Percentiles rank a stretch among this genome's conserved stretches.
These are phyloP conservation scores for Yarrowia yakushimensis DNA, from an alignment of 805 yeast species.

Conservation along the genomic window DNA sequence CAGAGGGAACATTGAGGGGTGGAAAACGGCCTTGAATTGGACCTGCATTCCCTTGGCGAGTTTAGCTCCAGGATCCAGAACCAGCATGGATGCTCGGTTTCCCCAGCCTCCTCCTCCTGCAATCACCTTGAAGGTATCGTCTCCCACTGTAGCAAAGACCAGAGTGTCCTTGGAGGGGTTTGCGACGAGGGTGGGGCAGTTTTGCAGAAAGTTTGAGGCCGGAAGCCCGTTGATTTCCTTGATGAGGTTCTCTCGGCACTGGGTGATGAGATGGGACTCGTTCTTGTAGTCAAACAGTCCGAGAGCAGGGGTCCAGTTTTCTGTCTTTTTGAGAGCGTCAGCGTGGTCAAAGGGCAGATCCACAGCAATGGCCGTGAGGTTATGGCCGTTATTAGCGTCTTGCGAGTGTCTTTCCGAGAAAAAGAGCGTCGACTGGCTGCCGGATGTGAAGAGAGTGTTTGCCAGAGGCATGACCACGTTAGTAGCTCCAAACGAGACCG, in stretches of 20 bases:
- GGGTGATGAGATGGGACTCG: constrained; percentile 44
- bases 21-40: constrained; percentile 38
- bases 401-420: not conserved
- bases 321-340: not conserved
- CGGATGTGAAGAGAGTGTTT: constrained; percentile 37
- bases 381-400: not conserved
- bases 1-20: not conserved
- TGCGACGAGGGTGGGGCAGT: constrained; percentile 27
- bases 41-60: constrained; percentile 46
- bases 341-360: constrained; percentile 12
- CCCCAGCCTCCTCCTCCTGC: constrained; percentile 84
- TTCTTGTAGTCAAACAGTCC: constrained; percentile 28
- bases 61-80: constrained; percentile 55
- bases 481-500: constrained; percentile 26
- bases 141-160: constrained; percentile 26
- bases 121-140: constrained; percentile 46
- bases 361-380: not conserved
- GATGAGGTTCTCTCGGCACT: constrained; percentile 55
- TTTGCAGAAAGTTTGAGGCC: constrained; percentile 56
- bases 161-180: constrained; percentile 26
- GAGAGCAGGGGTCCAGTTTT: constrained; percentile 25
- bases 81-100: constrained; percentile 61
- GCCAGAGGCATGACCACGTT: constrained; percentile 36
- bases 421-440: constrained; percentile 29
- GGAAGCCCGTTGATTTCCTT: constrained; percentile 52